Evolutionary conservation across 1,284 basidiomycete genomes (phyloP).

Genomic region (Cryptococcus amylolentus): DNA sequence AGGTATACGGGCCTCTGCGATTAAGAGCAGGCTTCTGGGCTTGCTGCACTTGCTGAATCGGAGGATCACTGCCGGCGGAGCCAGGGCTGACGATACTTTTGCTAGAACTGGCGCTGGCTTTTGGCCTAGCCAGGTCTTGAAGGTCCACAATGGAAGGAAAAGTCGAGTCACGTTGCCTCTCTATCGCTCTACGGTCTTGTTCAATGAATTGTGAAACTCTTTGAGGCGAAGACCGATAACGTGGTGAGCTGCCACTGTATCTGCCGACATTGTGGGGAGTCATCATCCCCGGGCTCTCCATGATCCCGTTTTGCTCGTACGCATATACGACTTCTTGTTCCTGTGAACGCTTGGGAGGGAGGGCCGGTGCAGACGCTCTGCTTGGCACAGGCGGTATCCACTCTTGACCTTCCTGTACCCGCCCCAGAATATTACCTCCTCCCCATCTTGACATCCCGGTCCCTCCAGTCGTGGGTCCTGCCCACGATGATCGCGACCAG

Average conservation of each 20-base stretch:
- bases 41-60: no score
- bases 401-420: constrained; percentile 10
- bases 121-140: constrained; percentile 3
- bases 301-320: constrained; percentile 4
- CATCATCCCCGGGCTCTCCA: constrained; percentile 11
- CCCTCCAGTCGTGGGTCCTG: constrained; percentile 6
- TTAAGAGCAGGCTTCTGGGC: no score
- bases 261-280: background rate
- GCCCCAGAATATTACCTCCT: background rate
- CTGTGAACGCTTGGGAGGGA: background rate
- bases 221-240: no score
- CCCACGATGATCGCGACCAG: constrained; percentile 16
- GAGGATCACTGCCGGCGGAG: background rate
- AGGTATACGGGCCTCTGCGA: background rate
- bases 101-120: background rate
- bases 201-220: no score
- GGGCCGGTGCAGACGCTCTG: background rate
- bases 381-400: background rate
- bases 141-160: constrained; percentile 23
- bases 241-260: no score
- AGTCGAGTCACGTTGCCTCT: constrained; percentile 6
- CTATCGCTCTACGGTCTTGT: no score
- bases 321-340: constrained; percentile 5
- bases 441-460: background rate
- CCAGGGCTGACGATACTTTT: background rate